These are phyloP conservation scores for Trichophyton verrucosum DNA, from an alignment of 2,329 filamentous ascomycete genomes.

Conservation along the genomic window DNA sequence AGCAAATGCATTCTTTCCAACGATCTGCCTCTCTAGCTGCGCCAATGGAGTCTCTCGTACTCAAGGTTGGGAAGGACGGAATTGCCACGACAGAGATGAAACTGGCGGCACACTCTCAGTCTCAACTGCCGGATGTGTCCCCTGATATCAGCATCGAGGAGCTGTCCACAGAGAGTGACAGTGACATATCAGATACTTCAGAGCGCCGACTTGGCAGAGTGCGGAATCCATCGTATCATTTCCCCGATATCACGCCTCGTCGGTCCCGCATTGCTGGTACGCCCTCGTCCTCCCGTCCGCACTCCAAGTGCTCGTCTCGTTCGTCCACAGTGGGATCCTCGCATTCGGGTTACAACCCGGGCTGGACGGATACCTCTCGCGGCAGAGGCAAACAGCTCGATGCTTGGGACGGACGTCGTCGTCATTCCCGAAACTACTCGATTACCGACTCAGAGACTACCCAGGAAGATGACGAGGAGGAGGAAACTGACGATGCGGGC, in stretches of 20 bases:
- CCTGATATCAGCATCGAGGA: slow-evolving; percentile 31
- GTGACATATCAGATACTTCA: slow-evolving; percentile 28
- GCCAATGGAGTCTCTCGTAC: slow-evolving; percentile 32
- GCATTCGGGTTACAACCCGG: slow-evolving; percentile 29
- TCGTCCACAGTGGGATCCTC: slow-evolving; percentile 31
- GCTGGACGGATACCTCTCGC: slow-evolving; percentile 26
- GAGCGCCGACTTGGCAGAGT: slow-evolving; percentile 28
- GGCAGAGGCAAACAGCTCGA: slow-evolving; percentile 19
- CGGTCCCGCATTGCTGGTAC: slow-evolving; percentile 22
- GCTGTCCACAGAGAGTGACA: slow-evolving; percentile 33
- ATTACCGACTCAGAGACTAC: slow-evolving; percentile 16
- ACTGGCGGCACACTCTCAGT: slow-evolving; percentile 20
- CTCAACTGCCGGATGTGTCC: slow-evolving; percentile 16
- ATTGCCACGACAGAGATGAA: slow-evolving; percentile 37
- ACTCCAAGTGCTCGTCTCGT: slow-evolving; percentile 33
- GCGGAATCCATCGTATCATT: slow-evolving; percentile 29
- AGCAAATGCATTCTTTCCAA: slow-evolving; percentile 24
- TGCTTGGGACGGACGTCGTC: slow-evolving; percentile 25
- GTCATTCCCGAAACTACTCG: slow-evolving; percentile 16
- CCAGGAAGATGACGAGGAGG: slow-evolving; percentile 7
- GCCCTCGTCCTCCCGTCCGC: slow-evolving; percentile 27
- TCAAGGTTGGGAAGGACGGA: slow-evolving; percentile 38
- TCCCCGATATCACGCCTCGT: slow-evolving; percentile 22
- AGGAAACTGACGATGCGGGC: slow-evolving; percentile 20
- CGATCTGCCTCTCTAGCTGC: slow-evolving; percentile 23